These are phyloP conservation scores for Xylaria grammica DNA, from an alignment of 495 filamentous ascomycete species.

Conservation along the genomic window DNA sequence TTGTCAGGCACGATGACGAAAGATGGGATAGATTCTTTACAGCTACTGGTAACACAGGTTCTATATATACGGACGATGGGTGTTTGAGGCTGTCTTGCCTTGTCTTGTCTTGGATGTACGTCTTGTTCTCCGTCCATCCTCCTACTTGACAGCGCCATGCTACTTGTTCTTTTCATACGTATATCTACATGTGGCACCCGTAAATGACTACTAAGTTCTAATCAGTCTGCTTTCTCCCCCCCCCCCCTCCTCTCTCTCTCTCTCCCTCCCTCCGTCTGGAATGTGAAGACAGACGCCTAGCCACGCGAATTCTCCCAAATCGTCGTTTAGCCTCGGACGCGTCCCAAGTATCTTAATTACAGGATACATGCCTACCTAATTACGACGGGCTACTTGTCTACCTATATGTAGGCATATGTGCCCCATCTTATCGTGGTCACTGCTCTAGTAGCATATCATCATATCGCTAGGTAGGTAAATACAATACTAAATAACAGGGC, in stretches of 20 bases:
- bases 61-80: slow-evolving; percentile 5
- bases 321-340: background rate
- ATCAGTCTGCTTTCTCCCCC: background rate
- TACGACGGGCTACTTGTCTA: background rate
- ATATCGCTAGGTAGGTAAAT: background rate
- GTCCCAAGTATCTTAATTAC: background rate
- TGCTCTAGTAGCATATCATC: background rate
- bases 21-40: background rate
- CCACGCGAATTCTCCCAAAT: background rate
- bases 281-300: background rate
- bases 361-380: background rate
- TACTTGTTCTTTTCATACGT: background rate
- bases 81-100: slow-evolving; percentile 24
- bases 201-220: background rate
- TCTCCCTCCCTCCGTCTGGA: background rate
- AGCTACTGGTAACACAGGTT: background rate
- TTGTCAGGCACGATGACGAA: slow-evolving; percentile 18
- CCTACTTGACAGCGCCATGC: background rate
- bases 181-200: slow-evolving; percentile 9
- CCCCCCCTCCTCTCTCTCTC: background rate
- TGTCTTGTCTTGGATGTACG: slow-evolving; percentile 9
- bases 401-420: background rate
- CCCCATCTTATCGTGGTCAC: background rate
- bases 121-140: background rate
- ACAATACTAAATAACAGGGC: background rate